Evolutionary conservation across 306 rosid genomes (phyloP), one percentile per base, ranked within the genome.

Genomic region (Trifolium repens): DNA sequence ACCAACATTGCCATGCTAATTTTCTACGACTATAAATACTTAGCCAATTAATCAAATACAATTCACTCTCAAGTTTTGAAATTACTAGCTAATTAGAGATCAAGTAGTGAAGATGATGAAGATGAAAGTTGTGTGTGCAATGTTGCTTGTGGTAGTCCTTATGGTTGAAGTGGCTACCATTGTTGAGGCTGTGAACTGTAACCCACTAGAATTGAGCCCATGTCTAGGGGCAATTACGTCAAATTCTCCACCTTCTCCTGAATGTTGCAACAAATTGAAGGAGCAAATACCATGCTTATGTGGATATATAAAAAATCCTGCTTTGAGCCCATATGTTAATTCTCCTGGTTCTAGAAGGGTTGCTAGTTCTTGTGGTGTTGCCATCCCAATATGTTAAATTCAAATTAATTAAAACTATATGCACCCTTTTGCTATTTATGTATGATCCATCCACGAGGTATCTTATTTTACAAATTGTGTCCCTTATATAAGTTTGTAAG

Each of bases 231-330:
- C 96, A 12, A 80, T 91, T 19, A 59, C 26, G 2, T 9, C 58
- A 0, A 0, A 46, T 3, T 0, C 81, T 4, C 10, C 46, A 5
- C 93, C 93, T 0, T 75, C 90, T 0, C 1, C 1, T 2, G 0
- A 3, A 2, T 92, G 97, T 55, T 92, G 97, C 67, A 8, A 19
- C 30, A 90, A 74, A 73, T 10, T 91, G 80, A 84, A 9, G 58
- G 78, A 82, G 58, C 96, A 91, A 52, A 79, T 9, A 49, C 79
- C 96, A 42, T 91, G 96, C 83, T 76, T 91, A 0, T 91, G 96
- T 72, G 84, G 67, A 3, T 91, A 91, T 69, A 17, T 84, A 26
- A 79, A 50, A 75, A 67, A 85, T 75, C 96, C 96, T 2, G 7
- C 0, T 5, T 72, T 85, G 8, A 67, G 30, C 71, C 78, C 19